Conservation (phyloP, 352 stramenopile genomes). For the Globisporangium orthogonon region DNA sequence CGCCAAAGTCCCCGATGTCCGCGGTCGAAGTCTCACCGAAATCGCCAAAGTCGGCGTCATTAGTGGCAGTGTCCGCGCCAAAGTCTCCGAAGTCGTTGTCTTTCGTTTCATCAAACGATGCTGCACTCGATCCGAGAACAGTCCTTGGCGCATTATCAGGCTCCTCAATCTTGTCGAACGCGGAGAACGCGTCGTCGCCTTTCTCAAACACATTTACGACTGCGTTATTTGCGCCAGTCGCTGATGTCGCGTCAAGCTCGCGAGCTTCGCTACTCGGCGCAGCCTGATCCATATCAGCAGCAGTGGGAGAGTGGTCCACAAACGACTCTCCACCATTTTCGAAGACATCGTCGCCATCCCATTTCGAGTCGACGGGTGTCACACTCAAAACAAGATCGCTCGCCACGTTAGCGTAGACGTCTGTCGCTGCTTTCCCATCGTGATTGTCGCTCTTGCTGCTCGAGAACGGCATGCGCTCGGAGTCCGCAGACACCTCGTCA, state of each 20-base stretch:
- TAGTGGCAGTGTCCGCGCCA: not conserved
- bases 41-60: not conserved
- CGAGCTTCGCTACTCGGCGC: not conserved
- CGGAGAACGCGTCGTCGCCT: not conserved
- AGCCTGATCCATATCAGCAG: not conserved
- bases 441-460: conserved; percentile 1
- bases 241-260: not conserved
- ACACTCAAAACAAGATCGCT: not conserved
- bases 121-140: not conserved
- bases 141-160: not conserved
- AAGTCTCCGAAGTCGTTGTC: not conserved
- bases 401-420: too few species aligned
- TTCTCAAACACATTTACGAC: not conserved
- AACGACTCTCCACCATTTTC: not conserved
- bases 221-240: not conserved
- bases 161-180: not conserved
- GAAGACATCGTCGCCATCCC: not conserved
- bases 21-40: too few species aligned
- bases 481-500: not conserved
- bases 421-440: not conserved
- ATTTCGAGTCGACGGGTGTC: not conserved
- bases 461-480: conserved; percentile 1
- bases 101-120: not conserved
- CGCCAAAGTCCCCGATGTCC: conserved; percentile 4
- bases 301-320: not conserved